Evolutionary conservation across 2,329 filamentous ascomycete genomes (phyloP).

Genomic region (Exophiala dermatitidis): DNA sequence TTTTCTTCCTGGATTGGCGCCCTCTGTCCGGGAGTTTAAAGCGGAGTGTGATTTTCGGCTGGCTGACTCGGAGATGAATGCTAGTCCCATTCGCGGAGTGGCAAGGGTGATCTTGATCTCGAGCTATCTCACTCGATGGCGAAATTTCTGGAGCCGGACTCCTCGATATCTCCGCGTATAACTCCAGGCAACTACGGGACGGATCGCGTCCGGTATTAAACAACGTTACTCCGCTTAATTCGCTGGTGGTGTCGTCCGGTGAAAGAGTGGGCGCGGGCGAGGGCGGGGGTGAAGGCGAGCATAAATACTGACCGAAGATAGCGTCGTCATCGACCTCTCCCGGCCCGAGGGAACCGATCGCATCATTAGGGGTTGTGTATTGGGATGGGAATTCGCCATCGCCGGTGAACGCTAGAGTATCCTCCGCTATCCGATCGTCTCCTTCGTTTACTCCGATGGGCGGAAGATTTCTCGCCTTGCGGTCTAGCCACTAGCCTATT

Average conservation of each 20-base stretch:
- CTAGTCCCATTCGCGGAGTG: conserved; percentile 1
- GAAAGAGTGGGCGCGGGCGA: conserved; percentile 1
- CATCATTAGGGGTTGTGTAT: conserved; percentile 8
- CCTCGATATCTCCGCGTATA: conserved; percentile 7
- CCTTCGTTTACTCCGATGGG: conserved; percentile 9
- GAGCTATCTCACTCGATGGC: conserved; percentile 9
- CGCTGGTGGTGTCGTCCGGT: conserved; percentile 10
- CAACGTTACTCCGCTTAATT: conserved; percentile 13
- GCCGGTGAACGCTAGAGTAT: conserved; percentile 9
- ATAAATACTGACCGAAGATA: conserved; percentile 12
- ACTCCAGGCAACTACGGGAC: conserved; percentile 6
- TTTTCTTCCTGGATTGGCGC: conserved; percentile 8
- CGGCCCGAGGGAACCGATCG: conserved; percentile 9
- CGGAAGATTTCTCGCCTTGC: conserved; percentile 9
- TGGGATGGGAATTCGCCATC: conserved; percentile 11
- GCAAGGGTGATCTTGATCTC: conserved; percentile 9
- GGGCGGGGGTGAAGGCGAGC: conserved; percentile 8
- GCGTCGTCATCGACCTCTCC: conserved; percentile 10
- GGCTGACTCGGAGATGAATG: conserved; percentile 8
- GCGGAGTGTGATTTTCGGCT: conserved; percentile 13
- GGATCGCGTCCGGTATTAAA: conserved; percentile 5
- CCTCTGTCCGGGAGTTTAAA: conserved; percentile 7
- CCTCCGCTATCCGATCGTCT: conserved; percentile 10
- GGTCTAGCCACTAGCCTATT: conserved; percentile 8
- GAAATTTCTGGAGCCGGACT: conserved; percentile 8